Evolutionary conservation across 2,329 filamentous ascomycete species (phyloP).

Genomic region (Talaromyces sp.): DNA sequence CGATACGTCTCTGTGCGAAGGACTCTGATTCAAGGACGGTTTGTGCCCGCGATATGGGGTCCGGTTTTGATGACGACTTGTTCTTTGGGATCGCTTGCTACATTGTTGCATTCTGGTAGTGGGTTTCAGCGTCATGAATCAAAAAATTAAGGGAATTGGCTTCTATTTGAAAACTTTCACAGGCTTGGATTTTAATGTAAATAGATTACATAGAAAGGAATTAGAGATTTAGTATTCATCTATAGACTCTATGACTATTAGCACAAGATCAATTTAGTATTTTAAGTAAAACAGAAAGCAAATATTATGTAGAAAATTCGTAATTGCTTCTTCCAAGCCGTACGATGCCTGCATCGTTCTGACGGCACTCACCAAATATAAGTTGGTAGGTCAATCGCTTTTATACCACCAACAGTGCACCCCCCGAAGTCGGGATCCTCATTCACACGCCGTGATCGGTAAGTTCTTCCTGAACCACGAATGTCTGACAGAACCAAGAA

Average conservation of each 20-base stretch:
- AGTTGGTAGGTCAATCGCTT: background rate
- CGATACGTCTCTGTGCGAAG: constrained; percentile 27
- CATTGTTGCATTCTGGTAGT: constrained; percentile 13
- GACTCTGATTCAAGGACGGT: constrained; percentile 26
- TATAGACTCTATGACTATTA: background rate
- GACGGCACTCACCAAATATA: background rate
- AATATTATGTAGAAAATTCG: background rate
- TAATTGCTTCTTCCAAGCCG: background rate
- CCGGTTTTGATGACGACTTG: constrained; percentile 29
- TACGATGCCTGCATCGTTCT: background rate
- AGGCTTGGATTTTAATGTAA: background rate
- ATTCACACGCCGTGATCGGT: background rate
- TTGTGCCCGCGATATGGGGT: constrained; percentile 31
- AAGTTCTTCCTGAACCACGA: background rate
- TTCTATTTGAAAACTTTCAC: background rate
- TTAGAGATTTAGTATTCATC: background rate
- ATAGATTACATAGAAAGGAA: background rate
- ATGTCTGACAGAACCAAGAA: background rate
- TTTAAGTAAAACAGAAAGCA: background rate
- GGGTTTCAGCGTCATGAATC: constrained; percentile 1
- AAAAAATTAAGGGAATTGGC: too few relatives aligned
- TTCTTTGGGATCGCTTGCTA: constrained; percentile 18
- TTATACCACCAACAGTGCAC: background rate
- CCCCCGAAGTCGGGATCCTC: too few relatives aligned
- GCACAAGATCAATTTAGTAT: background rate